These are phyloP conservation scores for Huntiella savannae DNA, from an alignment of 2,329 filamentous ascomycete genomes.

Conservation along the genomic window DNA sequence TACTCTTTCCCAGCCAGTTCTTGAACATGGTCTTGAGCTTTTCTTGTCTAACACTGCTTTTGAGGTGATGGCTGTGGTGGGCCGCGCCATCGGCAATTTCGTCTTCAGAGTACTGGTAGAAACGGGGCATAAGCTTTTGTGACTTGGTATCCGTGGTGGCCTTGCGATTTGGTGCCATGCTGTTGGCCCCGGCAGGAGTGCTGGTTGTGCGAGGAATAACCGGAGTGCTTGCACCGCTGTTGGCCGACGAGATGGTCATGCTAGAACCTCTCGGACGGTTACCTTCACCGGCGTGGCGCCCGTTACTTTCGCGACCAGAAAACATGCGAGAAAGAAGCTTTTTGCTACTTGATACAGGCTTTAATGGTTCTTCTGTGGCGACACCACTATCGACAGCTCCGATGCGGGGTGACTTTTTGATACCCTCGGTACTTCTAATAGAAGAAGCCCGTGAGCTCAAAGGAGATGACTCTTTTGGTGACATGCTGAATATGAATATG, in stretches of 20 bases:
- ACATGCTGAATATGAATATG: constrained; percentile 1
- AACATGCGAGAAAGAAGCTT: constrained; percentile 11
- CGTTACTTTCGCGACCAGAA: constrained; percentile 6
- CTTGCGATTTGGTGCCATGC: constrained; percentile 4
- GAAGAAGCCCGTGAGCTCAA: constrained; percentile 11
- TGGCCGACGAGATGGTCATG: constrained; percentile 8
- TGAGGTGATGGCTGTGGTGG: constrained; percentile 82
- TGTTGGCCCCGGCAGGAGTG: constrained; percentile 4
- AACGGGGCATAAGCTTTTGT: constrained; percentile 9
- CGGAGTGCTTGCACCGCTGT: neutral
- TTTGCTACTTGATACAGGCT: constrained; percentile 9
- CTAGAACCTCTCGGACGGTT: constrained; percentile 11
- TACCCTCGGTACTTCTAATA: constrained; percentile 8
- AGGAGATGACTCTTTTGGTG: constrained; percentile 8
- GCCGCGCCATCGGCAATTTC: constrained; percentile 49
- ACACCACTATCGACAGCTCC: constrained; percentile 1
- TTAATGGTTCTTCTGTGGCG: constrained; percentile 3
- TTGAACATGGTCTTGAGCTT: constrained; percentile 87
- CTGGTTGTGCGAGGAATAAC: constrained; percentile 4
- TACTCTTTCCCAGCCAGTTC: constrained; percentile 67
- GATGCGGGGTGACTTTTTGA: constrained; percentile 8
- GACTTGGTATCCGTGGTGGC: neutral
- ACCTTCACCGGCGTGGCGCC: constrained; percentile 5
- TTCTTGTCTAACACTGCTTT: constrained; percentile 79
- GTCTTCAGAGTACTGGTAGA: constrained; percentile 19